These are phyloP conservation scores for Hyphodiscus sp. DNA, from an alignment of 2,329 filamentous ascomycete genomes.

Conservation along the genomic window DNA sequence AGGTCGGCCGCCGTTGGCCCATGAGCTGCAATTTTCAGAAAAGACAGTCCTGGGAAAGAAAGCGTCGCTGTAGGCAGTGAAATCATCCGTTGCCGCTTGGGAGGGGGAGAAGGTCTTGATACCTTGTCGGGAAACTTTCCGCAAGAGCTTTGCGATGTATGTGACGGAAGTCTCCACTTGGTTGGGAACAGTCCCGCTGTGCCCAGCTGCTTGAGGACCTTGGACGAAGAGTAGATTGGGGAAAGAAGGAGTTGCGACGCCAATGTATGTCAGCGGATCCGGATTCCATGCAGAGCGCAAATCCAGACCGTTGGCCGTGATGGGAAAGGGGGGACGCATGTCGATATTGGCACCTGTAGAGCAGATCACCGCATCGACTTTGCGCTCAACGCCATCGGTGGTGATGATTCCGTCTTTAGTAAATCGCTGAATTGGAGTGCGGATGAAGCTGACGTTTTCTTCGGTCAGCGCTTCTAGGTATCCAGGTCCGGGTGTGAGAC, in stretches of 20 bases:
- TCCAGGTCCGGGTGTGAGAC: slow-evolving; percentile 58
- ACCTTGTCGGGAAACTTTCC: slow-evolving; percentile 59
- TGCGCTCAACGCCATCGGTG: slow-evolving; percentile 44
- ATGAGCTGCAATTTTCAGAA: slow-evolving; percentile 57
- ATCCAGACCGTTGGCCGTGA: slow-evolving; percentile 36
- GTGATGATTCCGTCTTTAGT: slow-evolving; percentile 54
- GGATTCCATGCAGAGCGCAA: slow-evolving; percentile 43
- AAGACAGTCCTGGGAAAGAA: slow-evolving; percentile 49
- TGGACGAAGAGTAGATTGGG: slow-evolving; percentile 60
- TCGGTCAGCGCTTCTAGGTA: slow-evolving; percentile 58
- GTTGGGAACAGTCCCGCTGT: slow-evolving; percentile 49
- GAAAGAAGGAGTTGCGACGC: slow-evolving; percentile 52
- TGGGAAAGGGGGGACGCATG: slow-evolving; percentile 50
- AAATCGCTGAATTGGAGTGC: slow-evolving; percentile 48
- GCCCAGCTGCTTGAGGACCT: slow-evolving; percentile 45
- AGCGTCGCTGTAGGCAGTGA: slow-evolving; percentile 52
- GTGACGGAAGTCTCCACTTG: slow-evolving; percentile 57
- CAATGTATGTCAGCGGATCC: slow-evolving; percentile 46
- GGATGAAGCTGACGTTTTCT: slow-evolving; percentile 54
- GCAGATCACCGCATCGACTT: slow-evolving; percentile 59
- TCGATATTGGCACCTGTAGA: slow-evolving; percentile 53
- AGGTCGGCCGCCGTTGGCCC: slow-evolving; percentile 58
- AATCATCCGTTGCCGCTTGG: slow-evolving; percentile 39
- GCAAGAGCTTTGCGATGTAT: slow-evolving; percentile 60
- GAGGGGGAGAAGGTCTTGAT: slow-evolving; percentile 54